A percentile compares a stretch with the other conserved stretches of the same genome.
Conservation (phyloP, 2,329 filamentous ascomycete genomes). For the Curvularia lunata region DNA sequence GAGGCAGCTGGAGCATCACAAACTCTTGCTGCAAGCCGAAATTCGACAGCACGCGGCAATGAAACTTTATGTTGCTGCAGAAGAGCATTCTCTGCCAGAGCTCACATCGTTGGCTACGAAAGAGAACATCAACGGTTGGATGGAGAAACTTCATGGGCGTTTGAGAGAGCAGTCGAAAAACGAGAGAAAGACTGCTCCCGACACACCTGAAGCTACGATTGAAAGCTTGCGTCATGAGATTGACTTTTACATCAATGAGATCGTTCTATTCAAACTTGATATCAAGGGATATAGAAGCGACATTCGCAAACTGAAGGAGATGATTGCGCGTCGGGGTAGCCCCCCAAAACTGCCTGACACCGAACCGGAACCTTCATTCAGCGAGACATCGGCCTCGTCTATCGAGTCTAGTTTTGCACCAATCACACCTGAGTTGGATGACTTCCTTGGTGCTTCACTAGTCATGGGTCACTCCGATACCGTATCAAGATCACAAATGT, state of each 20-base stretch:
- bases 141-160: slow-evolving; percentile 41
- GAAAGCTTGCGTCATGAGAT: slow-evolving; percentile 49
- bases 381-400: slow-evolving; percentile 35
- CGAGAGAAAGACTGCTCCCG: not conserved
- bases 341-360: slow-evolving; percentile 34
- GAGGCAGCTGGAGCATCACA: slow-evolving; percentile 50
- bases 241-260: slow-evolving; percentile 55
- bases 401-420: slow-evolving; percentile 26
- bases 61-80: slow-evolving; percentile 25
- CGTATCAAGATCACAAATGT: slow-evolving; percentile 14
- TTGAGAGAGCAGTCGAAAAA: slow-evolving; percentile 32
- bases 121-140: slow-evolving; percentile 47
- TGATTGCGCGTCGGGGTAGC: slow-evolving; percentile 32
- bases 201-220: slow-evolving; percentile 25
- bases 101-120: slow-evolving; percentile 37
- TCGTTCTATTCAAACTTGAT: slow-evolving; percentile 58
- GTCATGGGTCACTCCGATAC: slow-evolving; percentile 19
- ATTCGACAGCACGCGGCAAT: slow-evolving; percentile 48
- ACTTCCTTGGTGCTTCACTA: slow-evolving; percentile 29
- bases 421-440: slow-evolving; percentile 27
- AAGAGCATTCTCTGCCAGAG: slow-evolving; percentile 38
- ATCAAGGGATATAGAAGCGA: slow-evolving; percentile 54
- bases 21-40: slow-evolving; percentile 50
- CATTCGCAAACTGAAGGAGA: slow-evolving; percentile 45
- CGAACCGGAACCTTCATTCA: slow-evolving; percentile 39